Evolutionary conservation across 2,329 filamentous ascomycete genomes (phyloP), one percentile per base, ranked within the genome.

Genomic region (Didymella keratinophila): DNA sequence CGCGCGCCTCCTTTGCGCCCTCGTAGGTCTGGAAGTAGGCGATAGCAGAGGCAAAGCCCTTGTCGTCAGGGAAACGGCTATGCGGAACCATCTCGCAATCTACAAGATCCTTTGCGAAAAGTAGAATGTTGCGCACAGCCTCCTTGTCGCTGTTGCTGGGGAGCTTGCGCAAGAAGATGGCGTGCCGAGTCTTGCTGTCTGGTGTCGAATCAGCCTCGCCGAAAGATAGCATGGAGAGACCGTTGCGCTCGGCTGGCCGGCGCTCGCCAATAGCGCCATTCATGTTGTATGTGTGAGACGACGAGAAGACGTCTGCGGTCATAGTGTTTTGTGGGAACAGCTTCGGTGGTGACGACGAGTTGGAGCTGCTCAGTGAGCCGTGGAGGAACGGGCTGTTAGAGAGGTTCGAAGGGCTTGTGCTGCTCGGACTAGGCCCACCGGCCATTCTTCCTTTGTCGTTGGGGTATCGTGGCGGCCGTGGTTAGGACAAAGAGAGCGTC

Each of bases 91-190:
- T 82, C 52, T 86, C 83, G 54, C 82, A 83, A 62, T 87, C 83
- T 47, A 87, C 76, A 47, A 88, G 79, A 62, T 88, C 86, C 66
- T 86, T 85, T 20, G 86, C 85, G 66, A 89, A 89, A n/a, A 88
- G 79, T 6, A 89, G 78, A 79, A 89, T 87, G 71, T 84, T 86
- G 63, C 83, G 82, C 55, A 89, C 79, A 18, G 83, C 80, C 62
- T 88, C 86, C 49, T 80, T 76, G 67, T 82, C 85, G 42, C 83
- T 87, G 70, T 82, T 86, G 58, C 79, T 81, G 4, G 86, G 85
- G 14, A 89, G 78, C 65, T 83, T 85, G 68, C 85, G 85, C 77
- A 89, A 80, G 54, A 86, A 73, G 60, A 89, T 79, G 52, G 75
- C 68, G 48, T 75, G 69, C 32, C 65, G 64, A 43, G 54, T 61